Percentiles rank a stretch among this genome's conserved stretches.
Evolutionary conservation across 768 basidiomycete species (phyloP).

Genomic region (Favolaschia claudopus): DNA sequence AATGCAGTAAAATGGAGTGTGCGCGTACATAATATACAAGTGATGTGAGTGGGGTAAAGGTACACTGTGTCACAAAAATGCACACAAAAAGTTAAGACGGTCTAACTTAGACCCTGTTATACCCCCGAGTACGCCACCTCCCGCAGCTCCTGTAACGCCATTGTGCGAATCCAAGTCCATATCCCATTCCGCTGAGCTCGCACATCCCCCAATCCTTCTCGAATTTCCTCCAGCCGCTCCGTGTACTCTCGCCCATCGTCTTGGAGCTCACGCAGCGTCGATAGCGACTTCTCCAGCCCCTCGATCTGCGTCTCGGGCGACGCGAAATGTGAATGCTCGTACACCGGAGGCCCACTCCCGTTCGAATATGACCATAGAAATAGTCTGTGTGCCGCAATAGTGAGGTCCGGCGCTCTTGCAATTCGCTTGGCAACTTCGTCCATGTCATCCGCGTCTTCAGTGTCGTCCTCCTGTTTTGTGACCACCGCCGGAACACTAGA

Average conservation of each 20-base stretch:
- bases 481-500: constrained; percentile 51
- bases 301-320: constrained; percentile 73
- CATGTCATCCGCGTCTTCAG: constrained; percentile 56
- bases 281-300: constrained; percentile 76
- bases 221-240: constrained; percentile 83
- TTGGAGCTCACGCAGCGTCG: constrained; percentile 78
- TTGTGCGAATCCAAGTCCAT: constrained; percentile 80
- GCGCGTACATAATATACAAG: no score
- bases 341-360: constrained; percentile 49
- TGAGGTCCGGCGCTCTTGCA: constrained; percentile 71
- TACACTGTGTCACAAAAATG: no score
- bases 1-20: no score
- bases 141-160: constrained; percentile 78
- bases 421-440: constrained; percentile 51
- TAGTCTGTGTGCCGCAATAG: constrained; percentile 69
- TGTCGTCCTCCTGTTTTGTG: constrained; percentile 74
- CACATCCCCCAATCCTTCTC: constrained; percentile 81
- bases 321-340: constrained; percentile 69
- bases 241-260: constrained; percentile 90
- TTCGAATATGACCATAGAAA: constrained; percentile 65
- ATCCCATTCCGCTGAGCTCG: constrained; percentile 73
- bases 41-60: no score
- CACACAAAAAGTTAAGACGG: not conserved
- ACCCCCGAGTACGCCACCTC: constrained; percentile 59
- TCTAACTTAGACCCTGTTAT: not conserved